A percentile compares a stretch with the other conserved stretches of the same genome.
phyloP scores from a whole-genome alignment of 176 grass and related monocot species.

The Zea luxurians region DNA sequence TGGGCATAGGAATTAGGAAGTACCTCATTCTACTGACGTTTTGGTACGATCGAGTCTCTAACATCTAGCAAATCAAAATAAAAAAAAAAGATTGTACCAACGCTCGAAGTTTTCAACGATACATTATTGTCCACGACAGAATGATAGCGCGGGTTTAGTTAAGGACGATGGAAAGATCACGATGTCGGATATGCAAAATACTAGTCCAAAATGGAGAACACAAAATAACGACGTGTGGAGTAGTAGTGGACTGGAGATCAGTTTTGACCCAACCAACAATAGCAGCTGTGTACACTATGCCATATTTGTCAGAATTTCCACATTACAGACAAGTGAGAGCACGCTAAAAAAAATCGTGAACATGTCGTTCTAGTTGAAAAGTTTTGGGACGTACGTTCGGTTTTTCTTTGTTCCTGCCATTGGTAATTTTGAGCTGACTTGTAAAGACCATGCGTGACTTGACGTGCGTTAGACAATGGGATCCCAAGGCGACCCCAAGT shows the following conservation, averaged over 20 bases:
- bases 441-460: constrained; percentile 15
- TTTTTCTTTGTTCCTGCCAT: background rate
- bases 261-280: constrained; percentile 24
- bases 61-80: background rate
- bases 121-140: background rate
- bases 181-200: background rate
- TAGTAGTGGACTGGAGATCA: background rate
- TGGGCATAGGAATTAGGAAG: too few species aligned
- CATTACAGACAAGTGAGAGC: constrained; percentile 20
- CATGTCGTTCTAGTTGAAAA: constrained; percentile 28
- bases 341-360: constrained; percentile 12
- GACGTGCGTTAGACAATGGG: background rate
- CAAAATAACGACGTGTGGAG: background rate
- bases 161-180: too few species aligned
- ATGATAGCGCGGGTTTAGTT: background rate
- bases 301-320: constrained; percentile 13
- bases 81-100: background rate
- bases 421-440: constrained; percentile 24
- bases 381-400: background rate
- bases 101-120: background rate
- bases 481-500: background rate
- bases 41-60: background rate
- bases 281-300: constrained; percentile 8
- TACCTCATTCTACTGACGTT: background rate
- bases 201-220: background rate